Evolutionary conservation across 2,329 filamentous ascomycete genomes (phyloP), one percentile per base, ranked within the genome.

Genomic region (Sclerotinia trifoliorum): DNA sequence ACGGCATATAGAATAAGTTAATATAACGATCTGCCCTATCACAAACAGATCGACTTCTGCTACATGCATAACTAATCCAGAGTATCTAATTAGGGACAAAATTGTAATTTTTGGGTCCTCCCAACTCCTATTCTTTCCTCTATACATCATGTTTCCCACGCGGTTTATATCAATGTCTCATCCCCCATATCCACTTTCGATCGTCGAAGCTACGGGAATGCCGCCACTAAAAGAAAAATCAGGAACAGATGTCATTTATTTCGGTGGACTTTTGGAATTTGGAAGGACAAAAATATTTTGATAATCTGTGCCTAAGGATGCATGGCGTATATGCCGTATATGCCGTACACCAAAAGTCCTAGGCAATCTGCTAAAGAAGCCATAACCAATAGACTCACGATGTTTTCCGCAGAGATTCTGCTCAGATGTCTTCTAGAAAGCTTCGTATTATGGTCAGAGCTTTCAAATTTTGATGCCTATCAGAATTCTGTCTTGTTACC

Each of bases 121-220:
- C 29, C n/a, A 39, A 63, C 32, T 63, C 46, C 60, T 63, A 39
- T 26, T 26, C 51, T 39, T 49, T 24, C 15, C 58, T 35, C 10
- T 29, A 39, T 19, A 26, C 8, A 26, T 63, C 46, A 5, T 39
- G 46, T 32, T 51, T 63, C 29, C 60, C 46, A 39, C 60, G 60
- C 21, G 60, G 29, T 52, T 63, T 63, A 51, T 52, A 52, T 63
- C 39, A 35, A 63, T 51, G 60, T 62, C 44, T 62, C 58, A 63
- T 51, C 60, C 46, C 46, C 46, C 35, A 63, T 52, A 63, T 63
- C 60, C 60, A 63, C 60, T 63, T 51, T 52, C 32, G 60, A 63
- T 51, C 46, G 46, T 62, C 60, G 2, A 51, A 26, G 26, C 29
- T 39, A 51, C 29, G 46, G 60, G 60, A 49, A 49, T 32, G 21